Evolutionary conservation across 805 yeast genomes (phyloP).

Genomic region (Metschnikowia similis): DNA sequence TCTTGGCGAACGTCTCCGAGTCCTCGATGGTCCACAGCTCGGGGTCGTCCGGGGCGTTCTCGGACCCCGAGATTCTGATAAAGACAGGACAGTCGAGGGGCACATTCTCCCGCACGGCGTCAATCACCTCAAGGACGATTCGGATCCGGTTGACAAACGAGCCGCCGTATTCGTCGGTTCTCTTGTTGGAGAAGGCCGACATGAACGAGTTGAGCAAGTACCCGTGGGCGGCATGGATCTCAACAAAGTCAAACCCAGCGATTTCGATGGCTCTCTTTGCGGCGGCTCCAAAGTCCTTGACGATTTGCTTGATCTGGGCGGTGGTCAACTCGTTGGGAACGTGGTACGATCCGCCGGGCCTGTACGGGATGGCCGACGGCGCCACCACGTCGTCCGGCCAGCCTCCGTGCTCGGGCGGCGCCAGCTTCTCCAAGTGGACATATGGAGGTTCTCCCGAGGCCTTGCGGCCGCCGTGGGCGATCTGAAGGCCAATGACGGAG

Average conservation of each 20-base stretch:
- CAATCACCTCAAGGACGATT: constrained; percentile 44
- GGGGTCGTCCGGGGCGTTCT: constrained; percentile 31
- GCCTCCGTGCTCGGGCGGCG: not conserved
- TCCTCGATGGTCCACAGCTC: constrained; percentile 45
- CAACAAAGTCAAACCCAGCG: constrained; percentile 41
- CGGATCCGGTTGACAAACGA: constrained; percentile 41
- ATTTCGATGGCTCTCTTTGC: constrained; percentile 16
- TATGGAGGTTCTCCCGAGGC: constrained; percentile 21
- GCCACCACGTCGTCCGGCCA: constrained; percentile 11
- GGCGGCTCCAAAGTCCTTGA: constrained; percentile 8
- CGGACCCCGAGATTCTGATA: constrained; percentile 45
- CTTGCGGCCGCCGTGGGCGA: constrained; percentile 52
- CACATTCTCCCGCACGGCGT: constrained; percentile 37
- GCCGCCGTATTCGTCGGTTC: constrained; percentile 46
- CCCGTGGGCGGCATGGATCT: constrained; percentile 42
- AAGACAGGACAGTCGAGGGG: constrained; percentile 42
- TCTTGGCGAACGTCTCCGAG: constrained; percentile 36
- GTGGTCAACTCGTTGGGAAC: constrained; percentile 21
- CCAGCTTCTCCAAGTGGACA: constrained; percentile 13
- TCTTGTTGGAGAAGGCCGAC: constrained; percentile 28
- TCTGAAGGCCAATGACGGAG: constrained; percentile 44
- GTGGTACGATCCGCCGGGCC: constrained; percentile 31
- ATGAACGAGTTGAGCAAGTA: constrained; percentile 38
- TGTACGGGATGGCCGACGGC: constrained; percentile 35
- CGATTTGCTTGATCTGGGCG: constrained; percentile 8